Conservation (phyloP, 495 filamentous ascomycete genomes). For the Podospora comata region DNA sequence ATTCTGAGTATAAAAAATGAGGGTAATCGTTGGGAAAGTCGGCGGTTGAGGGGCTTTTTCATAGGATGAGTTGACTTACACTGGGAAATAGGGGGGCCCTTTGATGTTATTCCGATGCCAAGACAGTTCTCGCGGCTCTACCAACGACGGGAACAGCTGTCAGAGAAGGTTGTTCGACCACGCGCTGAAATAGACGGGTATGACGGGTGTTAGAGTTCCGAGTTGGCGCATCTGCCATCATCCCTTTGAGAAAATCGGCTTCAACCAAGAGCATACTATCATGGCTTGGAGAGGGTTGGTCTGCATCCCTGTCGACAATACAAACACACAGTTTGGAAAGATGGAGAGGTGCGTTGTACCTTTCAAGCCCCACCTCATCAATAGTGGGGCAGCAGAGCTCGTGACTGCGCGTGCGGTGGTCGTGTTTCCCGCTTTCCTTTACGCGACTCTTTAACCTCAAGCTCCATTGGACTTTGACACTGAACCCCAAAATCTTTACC, state of each 20-base stretch:
- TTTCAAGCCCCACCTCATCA: background rate
- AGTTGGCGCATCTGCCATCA: background rate
- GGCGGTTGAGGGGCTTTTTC: background rate
- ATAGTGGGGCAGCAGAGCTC: background rate
- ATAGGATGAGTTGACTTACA: slow-evolving; percentile 22
- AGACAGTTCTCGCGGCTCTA: slow-evolving; percentile 20
- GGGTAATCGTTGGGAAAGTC: background rate
- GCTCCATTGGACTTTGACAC: background rate
- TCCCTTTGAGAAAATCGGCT: background rate
- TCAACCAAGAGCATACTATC: background rate
- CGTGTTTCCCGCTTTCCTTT: background rate
- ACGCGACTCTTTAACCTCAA: background rate
- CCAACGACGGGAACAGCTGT: slow-evolving; percentile 13
- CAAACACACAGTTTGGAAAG: too few relatives aligned
- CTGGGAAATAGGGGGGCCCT: slow-evolving; percentile 16
- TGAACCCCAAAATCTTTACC: background rate
- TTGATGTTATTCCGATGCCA: slow-evolving; percentile 12
- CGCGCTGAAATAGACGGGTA: background rate
- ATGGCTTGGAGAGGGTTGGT: background rate
- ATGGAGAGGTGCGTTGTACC: background rate
- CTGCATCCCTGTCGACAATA: background rate
- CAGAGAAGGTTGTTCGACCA: background rate
- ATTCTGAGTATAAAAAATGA: background rate
- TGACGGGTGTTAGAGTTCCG: background rate
- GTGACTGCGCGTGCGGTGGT: background rate